phyloP scores from a whole-genome alignment of 352 stramenopile genomes.

The Pythium biforme region DNA sequence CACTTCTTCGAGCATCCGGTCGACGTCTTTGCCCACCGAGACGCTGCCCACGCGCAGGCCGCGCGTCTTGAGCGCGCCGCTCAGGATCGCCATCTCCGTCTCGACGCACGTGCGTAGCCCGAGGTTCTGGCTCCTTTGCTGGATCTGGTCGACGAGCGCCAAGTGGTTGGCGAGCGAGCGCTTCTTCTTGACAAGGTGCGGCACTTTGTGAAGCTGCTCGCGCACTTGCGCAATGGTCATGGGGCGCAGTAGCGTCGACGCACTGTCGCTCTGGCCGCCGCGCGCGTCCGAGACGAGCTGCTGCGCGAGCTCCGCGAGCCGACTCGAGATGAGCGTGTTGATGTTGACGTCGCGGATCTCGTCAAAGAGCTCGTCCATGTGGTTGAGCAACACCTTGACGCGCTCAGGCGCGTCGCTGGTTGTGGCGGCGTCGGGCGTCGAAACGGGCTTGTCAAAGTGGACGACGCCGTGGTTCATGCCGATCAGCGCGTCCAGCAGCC shows the following conservation, averaged over 20 bases:
- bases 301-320: constrained; percentile 51
- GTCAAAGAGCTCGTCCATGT: constrained; percentile 66
- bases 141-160: constrained; percentile 62
- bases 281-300: constrained; percentile 51
- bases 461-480: constrained; percentile 75
- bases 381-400: constrained; percentile 60
- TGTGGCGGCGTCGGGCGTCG: not conserved
- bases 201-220: constrained; percentile 46
- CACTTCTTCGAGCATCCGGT: constrained; percentile 67
- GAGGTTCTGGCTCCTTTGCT: constrained; percentile 53
- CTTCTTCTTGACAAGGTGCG: constrained; percentile 77
- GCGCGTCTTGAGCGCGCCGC: constrained; percentile 40
- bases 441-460: constrained; percentile 41
- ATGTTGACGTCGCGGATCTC: constrained; percentile 83
- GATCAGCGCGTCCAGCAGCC: constrained; percentile 66
- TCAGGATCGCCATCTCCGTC: constrained; percentile 83
- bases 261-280: constrained; percentile 20
- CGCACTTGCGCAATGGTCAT: constrained; percentile 11
- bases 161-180: constrained; percentile 61
- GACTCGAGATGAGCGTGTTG: constrained; percentile 57
- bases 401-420: constrained; percentile 19
- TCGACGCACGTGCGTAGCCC: constrained; percentile 66
- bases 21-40: constrained; percentile 55
- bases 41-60: constrained; percentile 2
- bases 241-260: not conserved